These are phyloP conservation scores for Hyphopichia pseudoburtonii DNA, from an alignment of 1,139 yeast genomes.

Conservation along the genomic window DNA sequence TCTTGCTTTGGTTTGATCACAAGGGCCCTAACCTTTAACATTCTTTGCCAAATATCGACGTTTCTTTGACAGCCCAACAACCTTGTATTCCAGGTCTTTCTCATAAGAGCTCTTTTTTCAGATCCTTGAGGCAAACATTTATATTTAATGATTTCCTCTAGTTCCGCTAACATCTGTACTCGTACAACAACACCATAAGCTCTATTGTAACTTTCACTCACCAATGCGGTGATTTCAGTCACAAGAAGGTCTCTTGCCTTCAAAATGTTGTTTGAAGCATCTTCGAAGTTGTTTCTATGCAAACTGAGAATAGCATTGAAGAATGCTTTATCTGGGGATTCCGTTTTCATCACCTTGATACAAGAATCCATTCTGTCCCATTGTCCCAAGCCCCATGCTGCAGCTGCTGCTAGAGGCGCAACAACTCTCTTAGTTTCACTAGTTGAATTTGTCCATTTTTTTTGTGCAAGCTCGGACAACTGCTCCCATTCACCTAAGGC, in stretches of 20 bases:
- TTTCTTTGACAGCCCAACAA: constrained; percentile 91
- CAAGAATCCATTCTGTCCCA: constrained; percentile 97
- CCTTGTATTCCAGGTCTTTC: constrained; percentile 93
- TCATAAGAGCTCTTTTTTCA: constrained; percentile 72
- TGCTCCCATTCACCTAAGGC: constrained; percentile 99
- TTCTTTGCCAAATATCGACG: constrained; percentile 97
- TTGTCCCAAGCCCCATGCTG: constrained; percentile 98
- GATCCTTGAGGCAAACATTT: constrained; percentile 82
- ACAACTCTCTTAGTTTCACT: constrained; percentile 78
- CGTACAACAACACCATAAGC: constrained; percentile 97
- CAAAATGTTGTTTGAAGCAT: constrained; percentile 75
- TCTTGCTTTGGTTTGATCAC: constrained; percentile 96
- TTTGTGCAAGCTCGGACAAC: constrained; percentile 79
- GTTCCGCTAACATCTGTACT: constrained; percentile 94
- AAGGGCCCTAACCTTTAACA: constrained; percentile 88
- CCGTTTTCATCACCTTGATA: constrained; percentile 84
- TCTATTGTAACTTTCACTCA: constrained; percentile 93
- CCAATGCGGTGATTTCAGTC: constrained; percentile 91
- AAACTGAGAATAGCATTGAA: constrained; percentile 86
- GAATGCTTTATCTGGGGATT: constrained; percentile 92
- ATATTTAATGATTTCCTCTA: constrained; percentile 91
- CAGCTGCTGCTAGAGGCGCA: constrained; percentile 98
- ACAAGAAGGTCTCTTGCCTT: constrained; percentile 87
- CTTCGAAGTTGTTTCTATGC: constrained; percentile 83
- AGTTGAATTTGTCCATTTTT: constrained; percentile 76